A percentile compares a stretch with the other conserved stretches of the same genome.
Conservation (phyloP, 257 asterid genomes). For the Perilla frutescens region DNA sequence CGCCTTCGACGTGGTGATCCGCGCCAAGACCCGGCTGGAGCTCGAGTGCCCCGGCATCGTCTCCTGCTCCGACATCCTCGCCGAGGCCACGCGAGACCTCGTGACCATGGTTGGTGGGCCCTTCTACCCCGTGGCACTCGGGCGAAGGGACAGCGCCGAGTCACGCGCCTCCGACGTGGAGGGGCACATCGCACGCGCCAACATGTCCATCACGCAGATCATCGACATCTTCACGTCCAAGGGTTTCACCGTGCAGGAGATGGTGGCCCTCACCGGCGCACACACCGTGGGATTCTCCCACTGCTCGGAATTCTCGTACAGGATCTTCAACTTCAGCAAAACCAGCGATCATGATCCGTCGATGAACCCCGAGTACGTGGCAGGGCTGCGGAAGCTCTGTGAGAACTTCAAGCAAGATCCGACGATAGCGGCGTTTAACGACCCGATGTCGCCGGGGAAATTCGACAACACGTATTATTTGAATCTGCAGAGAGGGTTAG, state of each 20-base stretch:
- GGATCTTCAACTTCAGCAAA: constrained; percentile 58
- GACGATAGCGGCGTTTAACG: constrained; percentile 68
- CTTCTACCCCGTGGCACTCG: constrained; percentile 56
- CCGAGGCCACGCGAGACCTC: constrained; percentile 73
- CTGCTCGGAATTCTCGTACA: constrained; percentile 63
- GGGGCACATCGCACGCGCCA: constrained; percentile 77
- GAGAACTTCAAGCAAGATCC: constrained; percentile 45
- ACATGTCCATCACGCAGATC: constrained; percentile 57
- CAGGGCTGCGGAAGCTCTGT: constrained; percentile 58
- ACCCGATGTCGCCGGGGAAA: constrained; percentile 82
- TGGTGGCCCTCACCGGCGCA: constrained; percentile 82
- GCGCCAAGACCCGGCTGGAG: constrained; percentile 73
- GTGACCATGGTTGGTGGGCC: constrained; percentile 88
- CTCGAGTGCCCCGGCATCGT: constrained; percentile 79
- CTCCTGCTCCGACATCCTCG: constrained; percentile 85
- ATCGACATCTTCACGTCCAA: constrained; percentile 51
- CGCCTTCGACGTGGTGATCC: constrained; percentile 68
- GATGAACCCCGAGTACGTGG: constrained; percentile 57
- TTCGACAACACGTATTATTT: constrained; percentile 71
- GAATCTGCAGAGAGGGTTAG: constrained; percentile 63
- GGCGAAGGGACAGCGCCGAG: constrained; percentile 61
- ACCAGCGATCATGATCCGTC: constrained; percentile 55
- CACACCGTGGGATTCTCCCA: constrained; percentile 91
- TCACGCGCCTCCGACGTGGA: constrained; percentile 60
- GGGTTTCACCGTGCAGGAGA: constrained; percentile 59